Evolutionary conservation across 1,284 basidiomycete genomes (phyloP).

Genomic region (Tilletia caries): DNA sequence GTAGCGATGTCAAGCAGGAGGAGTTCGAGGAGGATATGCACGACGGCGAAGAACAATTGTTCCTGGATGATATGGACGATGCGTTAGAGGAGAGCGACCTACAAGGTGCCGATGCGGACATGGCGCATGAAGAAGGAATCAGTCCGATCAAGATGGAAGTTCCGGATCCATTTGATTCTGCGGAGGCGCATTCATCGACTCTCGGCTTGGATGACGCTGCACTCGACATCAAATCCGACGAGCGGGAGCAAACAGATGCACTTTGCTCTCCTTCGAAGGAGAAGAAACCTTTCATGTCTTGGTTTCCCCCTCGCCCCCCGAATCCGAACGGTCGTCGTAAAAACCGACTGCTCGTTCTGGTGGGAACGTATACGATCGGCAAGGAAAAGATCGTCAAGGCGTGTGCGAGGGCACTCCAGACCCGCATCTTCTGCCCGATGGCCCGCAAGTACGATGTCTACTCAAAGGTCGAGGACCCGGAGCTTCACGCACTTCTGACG

Average conservation of each 20-base stretch:
- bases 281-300: conserved; percentile 2
- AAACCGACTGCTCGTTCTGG: conserved; percentile 65
- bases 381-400: conserved; percentile 96
- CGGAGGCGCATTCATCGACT: background rate
- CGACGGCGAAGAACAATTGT: background rate
- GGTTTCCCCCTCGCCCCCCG: background rate
- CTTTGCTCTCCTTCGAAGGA: background rate
- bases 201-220: background rate
- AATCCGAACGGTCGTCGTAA: background rate
- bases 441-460: conserved; percentile 53
- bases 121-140: no score
- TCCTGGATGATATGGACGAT: conserved; percentile 1
- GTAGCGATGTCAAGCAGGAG: background rate
- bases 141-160: conserved; percentile 4
- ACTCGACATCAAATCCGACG: background rate
- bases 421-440: conserved; percentile 85
- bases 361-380: conserved; percentile 94
- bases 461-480: conserved; percentile 69
- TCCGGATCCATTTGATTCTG: background rate
- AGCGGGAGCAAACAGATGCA: no score
- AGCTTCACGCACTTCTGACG: conserved; percentile 75
- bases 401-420: conserved; percentile 73
- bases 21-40: background rate
- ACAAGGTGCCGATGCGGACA: no score
- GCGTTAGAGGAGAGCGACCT: background rate